A percentile compares a stretch with the other conserved stretches of the same genome.
phyloP scores from a whole-genome alignment of 23 red algal genomes.

The Gracilariopsis chorda region DNA sequence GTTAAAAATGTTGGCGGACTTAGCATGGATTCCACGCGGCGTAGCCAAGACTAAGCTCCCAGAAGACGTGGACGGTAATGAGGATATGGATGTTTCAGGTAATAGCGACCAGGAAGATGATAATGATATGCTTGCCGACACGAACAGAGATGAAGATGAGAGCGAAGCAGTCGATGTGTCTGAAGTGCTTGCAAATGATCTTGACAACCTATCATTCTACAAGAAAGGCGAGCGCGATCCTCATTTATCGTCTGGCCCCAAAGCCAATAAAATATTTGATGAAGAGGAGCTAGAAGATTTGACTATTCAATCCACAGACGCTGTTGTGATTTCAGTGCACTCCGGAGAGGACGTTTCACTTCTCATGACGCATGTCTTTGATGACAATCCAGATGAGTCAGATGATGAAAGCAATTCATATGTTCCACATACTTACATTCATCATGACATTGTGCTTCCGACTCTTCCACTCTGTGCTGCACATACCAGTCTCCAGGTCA shows the following conservation, averaged over 20 bases:
- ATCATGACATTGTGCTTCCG: constrained; percentile 94
- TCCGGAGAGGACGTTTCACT: constrained; percentile 70
- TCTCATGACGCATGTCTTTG: constrained; percentile 66
- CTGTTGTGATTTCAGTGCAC: constrained; percentile 51
- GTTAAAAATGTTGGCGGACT: constrained; percentile 33
- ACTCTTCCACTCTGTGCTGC: constrained; percentile 84
- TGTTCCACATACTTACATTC: constrained; percentile 83
- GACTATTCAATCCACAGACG: constrained; percentile 64
- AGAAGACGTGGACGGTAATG: constrained; percentile 7
- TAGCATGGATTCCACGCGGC: constrained; percentile 64
- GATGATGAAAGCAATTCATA: constrained; percentile 37
- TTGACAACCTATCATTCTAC: constrained; percentile 62
- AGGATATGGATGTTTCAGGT: constrained; percentile 35
- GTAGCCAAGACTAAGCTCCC: constrained; percentile 44
- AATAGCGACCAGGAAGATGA: background rate
- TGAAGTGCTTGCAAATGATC: constrained; percentile 62
- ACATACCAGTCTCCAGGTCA: constrained; percentile 32
- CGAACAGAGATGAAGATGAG: background rate
- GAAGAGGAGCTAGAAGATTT: constrained; percentile 82
- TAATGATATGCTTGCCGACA: background rate
- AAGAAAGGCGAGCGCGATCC: constrained; percentile 60
- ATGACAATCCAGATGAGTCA: constrained; percentile 54
- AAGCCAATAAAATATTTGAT: constrained; percentile 52
- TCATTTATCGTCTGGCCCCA: constrained; percentile 27
- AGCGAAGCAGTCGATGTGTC: constrained; percentile 52